Conservation (phyloP, 2,329 filamentous ascomycete species). For the Aspergillus caelatus region DNA sequence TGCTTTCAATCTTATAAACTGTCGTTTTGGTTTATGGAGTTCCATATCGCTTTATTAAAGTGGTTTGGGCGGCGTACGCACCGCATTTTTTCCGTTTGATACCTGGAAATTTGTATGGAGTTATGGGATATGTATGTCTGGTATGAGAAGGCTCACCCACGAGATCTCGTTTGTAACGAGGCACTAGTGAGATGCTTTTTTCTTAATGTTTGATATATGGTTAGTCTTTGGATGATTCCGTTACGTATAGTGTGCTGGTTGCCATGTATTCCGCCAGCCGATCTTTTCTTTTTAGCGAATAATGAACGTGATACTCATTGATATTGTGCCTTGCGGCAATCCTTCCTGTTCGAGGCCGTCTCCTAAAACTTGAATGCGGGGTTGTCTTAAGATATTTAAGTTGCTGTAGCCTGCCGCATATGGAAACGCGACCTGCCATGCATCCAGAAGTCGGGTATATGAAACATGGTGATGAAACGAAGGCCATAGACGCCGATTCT, state of each 20-base stretch:
- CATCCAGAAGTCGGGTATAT: conserved; percentile 2
- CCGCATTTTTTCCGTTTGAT: conserved; percentile 7
- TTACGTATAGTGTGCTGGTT: not conserved
- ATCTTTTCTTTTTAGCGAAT: not conserved
- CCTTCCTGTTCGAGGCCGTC: not conserved
- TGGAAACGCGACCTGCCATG: not conserved
- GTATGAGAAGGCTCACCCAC: not conserved
- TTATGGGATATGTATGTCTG: conserved; percentile 1
- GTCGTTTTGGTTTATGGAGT: not conserved
- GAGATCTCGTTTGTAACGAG: not conserved
- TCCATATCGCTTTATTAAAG: not conserved
- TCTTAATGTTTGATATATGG: conserved; percentile 2
- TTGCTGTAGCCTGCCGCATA: not conserved
- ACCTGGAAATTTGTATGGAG: conserved; percentile 12
- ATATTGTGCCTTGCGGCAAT: not conserved
- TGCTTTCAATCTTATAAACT: not conserved
- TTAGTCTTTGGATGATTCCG: not conserved
- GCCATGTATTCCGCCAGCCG: not conserved
- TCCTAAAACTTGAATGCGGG: not conserved
- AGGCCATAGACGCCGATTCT: not conserved
- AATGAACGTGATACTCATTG: conserved; percentile 4
- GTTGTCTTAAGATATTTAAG: not conserved
- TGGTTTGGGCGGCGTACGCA: not conserved
- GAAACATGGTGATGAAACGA: not conserved
- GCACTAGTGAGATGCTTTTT: conserved; percentile 1